These are phyloP conservation scores for Prunella vulgaris DNA, from an alignment of 257 asterid genomes.

Conservation along the genomic window DNA sequence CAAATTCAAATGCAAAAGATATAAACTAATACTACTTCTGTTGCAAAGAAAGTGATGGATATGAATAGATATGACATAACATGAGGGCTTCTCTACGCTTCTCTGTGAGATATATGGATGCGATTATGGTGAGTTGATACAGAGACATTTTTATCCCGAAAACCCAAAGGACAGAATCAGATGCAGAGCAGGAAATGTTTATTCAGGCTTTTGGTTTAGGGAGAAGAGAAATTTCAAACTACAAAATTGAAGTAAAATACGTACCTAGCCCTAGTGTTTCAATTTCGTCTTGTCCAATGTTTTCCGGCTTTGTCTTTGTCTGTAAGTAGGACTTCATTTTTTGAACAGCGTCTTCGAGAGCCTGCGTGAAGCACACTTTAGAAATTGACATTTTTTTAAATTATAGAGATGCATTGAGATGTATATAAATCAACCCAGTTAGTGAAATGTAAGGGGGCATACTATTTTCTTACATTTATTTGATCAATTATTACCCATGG, in stretches of 20 bases:
- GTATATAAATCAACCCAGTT: conserved; percentile 1
- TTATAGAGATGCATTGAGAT: neutral
- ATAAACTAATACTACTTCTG: neutral
- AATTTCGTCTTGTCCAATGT: conserved; percentile 61
- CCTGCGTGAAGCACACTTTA: conserved; percentile 42
- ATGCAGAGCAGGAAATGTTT: neutral
- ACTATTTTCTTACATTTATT: neutral
- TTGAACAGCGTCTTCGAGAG: conserved; percentile 56
- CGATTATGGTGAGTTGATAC: neutral
- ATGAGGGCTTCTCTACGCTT: neutral
- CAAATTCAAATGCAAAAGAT: neutral
- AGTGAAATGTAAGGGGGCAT: neutral
- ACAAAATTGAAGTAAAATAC: conserved; percentile 8
- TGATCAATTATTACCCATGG: neutral
- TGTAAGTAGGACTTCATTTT: conserved; percentile 54
- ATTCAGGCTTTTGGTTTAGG: neutral
- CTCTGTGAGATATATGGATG: neutral
- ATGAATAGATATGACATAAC: neutral
- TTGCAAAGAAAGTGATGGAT: neutral
- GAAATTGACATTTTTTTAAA: neutral
- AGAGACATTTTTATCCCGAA: neutral
- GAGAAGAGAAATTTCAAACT: neutral
- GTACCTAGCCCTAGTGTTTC: conserved; percentile 59
- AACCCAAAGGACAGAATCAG: neutral
- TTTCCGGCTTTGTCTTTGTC: conserved; percentile 34